Evolutionary conservation across 1,139 yeast species (phyloP).

Genomic region (Saccharomyces hybrid): DNA sequence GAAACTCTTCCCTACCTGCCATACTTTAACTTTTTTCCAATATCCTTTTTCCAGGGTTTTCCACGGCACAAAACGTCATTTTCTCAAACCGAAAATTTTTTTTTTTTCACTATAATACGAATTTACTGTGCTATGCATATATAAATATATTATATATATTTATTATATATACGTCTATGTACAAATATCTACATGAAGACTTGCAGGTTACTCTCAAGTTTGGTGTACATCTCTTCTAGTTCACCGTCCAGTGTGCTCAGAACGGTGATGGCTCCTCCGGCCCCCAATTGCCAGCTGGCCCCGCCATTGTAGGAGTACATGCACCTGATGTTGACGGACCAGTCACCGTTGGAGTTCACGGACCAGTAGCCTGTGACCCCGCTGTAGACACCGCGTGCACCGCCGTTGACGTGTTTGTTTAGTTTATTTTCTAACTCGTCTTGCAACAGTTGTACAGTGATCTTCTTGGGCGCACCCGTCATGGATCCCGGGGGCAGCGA

Average conservation of each 20-base stretch:
- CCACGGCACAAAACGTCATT: conserved; percentile 1
- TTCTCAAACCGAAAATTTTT: not conserved
- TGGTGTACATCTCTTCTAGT: conserved; percentile 87
- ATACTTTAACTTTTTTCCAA: not conserved
- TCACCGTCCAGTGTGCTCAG: conserved; percentile 74
- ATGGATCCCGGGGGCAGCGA: conserved; percentile 96
- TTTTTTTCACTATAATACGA: too few species aligned
- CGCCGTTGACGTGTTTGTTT: conserved; percentile 35
- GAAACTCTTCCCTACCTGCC: not conserved
- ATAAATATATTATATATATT: too few species aligned
- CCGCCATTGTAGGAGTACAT: conserved; percentile 52
- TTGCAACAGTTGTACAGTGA: conserved; percentile 79
- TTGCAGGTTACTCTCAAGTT: conserved; percentile 71
- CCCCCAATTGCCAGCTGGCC: conserved; percentile 76
- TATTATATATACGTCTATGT: not conserved
- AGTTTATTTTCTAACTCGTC: conserved; percentile 31
- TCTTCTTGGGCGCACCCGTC: conserved; percentile 98
- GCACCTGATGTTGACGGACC: conserved; percentile 93
- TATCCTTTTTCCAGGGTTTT: conserved; percentile 1
- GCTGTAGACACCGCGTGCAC: conserved; percentile 79
- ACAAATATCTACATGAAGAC: conserved; percentile 36
- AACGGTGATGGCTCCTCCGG: conserved; percentile 97
- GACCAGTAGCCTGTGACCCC: conserved; percentile 98
- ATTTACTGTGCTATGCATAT: not conserved
- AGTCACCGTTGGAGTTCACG: conserved; percentile 78